Evolutionary conservation across 2,329 filamentous ascomycete species (phyloP).

Genomic region (Sodiomyces alkalinus): DNA sequence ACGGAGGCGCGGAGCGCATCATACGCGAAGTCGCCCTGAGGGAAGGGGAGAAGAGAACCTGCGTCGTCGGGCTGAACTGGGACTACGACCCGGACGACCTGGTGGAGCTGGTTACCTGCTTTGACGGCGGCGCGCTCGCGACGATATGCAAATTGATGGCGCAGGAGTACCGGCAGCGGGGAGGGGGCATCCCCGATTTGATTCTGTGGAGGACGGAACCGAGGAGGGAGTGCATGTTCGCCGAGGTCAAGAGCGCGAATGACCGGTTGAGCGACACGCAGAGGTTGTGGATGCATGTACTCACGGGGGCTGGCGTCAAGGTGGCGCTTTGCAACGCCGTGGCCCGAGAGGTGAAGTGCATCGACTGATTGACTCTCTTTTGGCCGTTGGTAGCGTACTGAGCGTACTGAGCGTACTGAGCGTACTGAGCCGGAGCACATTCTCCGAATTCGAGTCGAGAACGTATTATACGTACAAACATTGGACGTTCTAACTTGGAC

Average conservation of each 20-base stretch:
- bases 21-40: conserved; percentile 52
- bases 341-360: conserved; percentile 32
- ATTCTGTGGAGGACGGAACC: conserved; percentile 58
- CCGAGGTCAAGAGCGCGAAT: conserved; percentile 71
- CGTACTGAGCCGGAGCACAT: too few relatives aligned
- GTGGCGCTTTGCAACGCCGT: conserved; percentile 66
- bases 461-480: too few relatives aligned
- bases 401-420: too few relatives aligned
- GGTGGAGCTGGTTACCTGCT: conserved; percentile 62
- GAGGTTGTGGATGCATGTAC: conserved; percentile 88
- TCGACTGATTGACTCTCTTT: conserved; percentile 21
- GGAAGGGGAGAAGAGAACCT: conserved; percentile 58
- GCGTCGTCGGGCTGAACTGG: conserved; percentile 88
- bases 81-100: conserved; percentile 68
- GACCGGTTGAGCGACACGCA: conserved; percentile 94
- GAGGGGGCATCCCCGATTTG: conserved; percentile 81
- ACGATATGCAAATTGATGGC: conserved; percentile 86
- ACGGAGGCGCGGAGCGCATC: conserved; percentile 56
- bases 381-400: too few relatives aligned
- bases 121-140: conserved; percentile 65
- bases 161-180: conserved; percentile 80
- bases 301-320: conserved; percentile 67
- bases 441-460: too few relatives aligned
- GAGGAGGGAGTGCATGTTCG: conserved; percentile 51
- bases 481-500: too few relatives aligned